A percentile compares a stretch with the other conserved stretches of the same genome.
phyloP scores from a whole-genome alignment of 1,284 basidiomycete species.

The Heterobasidion occidentale region DNA sequence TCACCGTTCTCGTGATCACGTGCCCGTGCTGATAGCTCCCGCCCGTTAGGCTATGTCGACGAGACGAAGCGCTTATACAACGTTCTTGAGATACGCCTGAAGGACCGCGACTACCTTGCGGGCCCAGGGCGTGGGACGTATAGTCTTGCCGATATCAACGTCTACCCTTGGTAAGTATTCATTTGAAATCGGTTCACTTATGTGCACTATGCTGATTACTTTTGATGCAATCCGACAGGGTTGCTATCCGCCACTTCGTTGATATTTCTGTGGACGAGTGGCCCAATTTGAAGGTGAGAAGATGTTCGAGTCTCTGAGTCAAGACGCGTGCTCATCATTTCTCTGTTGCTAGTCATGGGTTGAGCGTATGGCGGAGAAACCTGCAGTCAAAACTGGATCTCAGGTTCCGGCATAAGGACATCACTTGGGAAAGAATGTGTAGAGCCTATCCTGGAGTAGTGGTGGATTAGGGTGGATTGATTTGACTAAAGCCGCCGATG shows the following conservation, averaged over 20 bases:
- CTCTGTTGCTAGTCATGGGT: slow-evolving; percentile 27
- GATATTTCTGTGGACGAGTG: slow-evolving; percentile 25
- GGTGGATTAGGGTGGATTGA: too few species aligned
- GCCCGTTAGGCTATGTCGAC: slow-evolving; percentile 49
- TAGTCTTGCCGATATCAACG: slow-evolving; percentile 61
- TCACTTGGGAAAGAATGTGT: too few species aligned
- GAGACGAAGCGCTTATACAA: slow-evolving; percentile 75
- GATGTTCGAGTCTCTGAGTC: neutral
- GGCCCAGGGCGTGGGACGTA: slow-evolving; percentile 60
- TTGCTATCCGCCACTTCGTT: neutral
- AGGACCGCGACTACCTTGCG: slow-evolving; percentile 59
- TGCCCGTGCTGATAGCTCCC: neutral
- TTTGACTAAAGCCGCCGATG: too few species aligned
- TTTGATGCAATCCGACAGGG: neutral
- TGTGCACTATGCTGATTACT: slow-evolving; percentile 4
- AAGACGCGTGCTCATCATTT: neutral
- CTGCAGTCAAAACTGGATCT: slow-evolving; percentile 30
- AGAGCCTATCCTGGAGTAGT: too few species aligned
- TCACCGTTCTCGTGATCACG: neutral
- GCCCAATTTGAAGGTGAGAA: slow-evolving; percentile 39
- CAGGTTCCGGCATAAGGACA: neutral
- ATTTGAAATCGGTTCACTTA: slow-evolving; percentile 11
- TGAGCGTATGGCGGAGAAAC: slow-evolving; percentile 30
- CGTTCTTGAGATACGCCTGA: slow-evolving; percentile 67
- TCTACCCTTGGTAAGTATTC: slow-evolving; percentile 38